Conservation (phyloP, 805 yeast species). For the Hyphopichia homilentoma region DNA sequence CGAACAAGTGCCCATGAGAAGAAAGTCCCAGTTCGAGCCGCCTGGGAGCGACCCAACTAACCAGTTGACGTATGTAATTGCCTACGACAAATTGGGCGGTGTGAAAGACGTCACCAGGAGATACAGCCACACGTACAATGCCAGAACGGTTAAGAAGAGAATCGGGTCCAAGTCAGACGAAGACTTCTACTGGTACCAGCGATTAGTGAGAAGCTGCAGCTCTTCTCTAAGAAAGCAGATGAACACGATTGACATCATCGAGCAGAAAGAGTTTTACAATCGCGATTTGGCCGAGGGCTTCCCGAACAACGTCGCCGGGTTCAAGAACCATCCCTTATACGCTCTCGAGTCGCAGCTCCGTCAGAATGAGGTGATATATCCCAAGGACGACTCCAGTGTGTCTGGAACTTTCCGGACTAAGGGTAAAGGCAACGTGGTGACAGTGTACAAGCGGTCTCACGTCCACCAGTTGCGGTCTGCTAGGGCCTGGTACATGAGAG, state of each 20-base stretch:
- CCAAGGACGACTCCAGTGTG: conserved; percentile 47
- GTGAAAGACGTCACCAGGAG: conserved; percentile 83
- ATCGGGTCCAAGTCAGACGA: conserved; percentile 53
- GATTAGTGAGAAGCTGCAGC: conserved; percentile 35
- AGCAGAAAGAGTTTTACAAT: conserved; percentile 56
- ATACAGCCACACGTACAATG: conserved; percentile 66
- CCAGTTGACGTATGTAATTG: conserved; percentile 69
- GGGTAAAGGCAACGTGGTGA: conserved; percentile 28
- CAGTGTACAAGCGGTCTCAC: conserved; percentile 65
- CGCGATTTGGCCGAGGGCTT: conserved; percentile 76
- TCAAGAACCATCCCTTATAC: conserved; percentile 82
- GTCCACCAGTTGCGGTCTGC: conserved; percentile 67
- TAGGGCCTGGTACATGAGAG: conserved; percentile 81
- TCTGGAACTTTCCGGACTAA: conserved; percentile 69
- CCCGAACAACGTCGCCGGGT: conserved; percentile 80
- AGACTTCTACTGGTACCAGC: conserved; percentile 59
- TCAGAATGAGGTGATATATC: conserved; percentile 67
- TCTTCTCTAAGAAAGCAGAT: conserved; percentile 14
- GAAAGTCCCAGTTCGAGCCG: conserved; percentile 67
- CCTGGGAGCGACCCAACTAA: conserved; percentile 57
- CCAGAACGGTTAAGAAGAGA: conserved; percentile 71
- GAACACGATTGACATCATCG: conserved; percentile 46
- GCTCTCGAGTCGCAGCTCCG: conserved; percentile 73
- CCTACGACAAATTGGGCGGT: conserved; percentile 62
- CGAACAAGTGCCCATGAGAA: conserved; percentile 54